Percentiles rank a stretch among this genome's conserved stretches.
Evolutionary conservation across 176 grass and related monocot species (phyloP).

Genomic region (Canna indica): DNA sequence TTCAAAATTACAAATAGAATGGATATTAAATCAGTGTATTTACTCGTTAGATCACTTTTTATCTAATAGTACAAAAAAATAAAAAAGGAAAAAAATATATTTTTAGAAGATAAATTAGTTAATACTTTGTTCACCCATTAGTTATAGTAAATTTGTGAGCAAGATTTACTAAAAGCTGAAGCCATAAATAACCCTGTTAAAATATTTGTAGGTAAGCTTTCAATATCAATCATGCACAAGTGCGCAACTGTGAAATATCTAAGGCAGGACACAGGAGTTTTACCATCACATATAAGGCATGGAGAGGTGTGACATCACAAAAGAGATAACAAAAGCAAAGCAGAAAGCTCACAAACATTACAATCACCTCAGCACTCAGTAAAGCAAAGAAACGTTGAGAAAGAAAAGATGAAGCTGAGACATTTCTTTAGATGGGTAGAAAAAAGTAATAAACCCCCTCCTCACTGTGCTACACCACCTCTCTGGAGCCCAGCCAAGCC

Average conservation of each 20-base stretch:
- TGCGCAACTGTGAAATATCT: background rate
- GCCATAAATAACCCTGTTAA: too few species aligned
- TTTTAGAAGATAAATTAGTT: too few species aligned
- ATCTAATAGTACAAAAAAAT: too few species aligned
- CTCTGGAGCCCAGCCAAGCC: background rate
- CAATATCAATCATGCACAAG: too few species aligned
- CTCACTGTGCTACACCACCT: background rate
- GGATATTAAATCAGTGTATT: too few species aligned
- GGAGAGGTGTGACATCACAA: background rate
- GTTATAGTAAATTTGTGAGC: too few species aligned
- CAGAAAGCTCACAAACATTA: background rate
- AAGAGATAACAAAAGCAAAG: background rate
- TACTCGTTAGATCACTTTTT: too few species aligned
- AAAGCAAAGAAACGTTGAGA: background rate
- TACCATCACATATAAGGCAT: background rate
- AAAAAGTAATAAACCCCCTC: background rate
- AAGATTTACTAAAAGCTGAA: too few species aligned
- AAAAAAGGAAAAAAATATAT: too few species aligned
- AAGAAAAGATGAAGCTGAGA: background rate
- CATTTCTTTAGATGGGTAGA: background rate
- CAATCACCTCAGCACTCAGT: background rate
- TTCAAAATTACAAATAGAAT: too few species aligned
- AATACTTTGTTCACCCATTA: too few species aligned
- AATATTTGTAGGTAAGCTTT: too few species aligned
- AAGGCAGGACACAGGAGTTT: background rate